A percentile compares a stretch with the other conserved stretches of the same genome.
phyloP scores from a whole-genome alignment of 164 flowering plant genomes.

The Liquidambar formosana region DNA sequence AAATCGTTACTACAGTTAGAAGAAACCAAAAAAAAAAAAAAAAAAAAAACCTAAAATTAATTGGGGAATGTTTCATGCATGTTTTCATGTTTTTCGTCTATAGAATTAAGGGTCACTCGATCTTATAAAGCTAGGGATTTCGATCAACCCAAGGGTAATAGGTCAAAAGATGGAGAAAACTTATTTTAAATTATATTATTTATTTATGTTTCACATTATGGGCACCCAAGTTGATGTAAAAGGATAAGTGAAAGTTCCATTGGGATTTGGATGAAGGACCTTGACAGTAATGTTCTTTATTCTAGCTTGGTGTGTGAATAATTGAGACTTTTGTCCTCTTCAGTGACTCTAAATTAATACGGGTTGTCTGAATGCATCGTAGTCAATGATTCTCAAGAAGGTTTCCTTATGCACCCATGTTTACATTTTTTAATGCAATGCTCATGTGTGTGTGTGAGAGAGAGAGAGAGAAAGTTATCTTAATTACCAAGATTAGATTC shows the following conservation, averaged over 20 bases:
- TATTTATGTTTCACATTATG: background rate
- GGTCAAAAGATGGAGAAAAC: slow-evolving; percentile 3
- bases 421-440: background rate
- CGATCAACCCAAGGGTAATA: background rate
- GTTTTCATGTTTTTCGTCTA: too few species aligned
- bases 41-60: background rate
- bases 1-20: background rate
- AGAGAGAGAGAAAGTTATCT: too few species aligned
- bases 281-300: slow-evolving; percentile 9
- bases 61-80: background rate
- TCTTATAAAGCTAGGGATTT: background rate
- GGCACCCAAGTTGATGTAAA: slow-evolving; percentile 6
- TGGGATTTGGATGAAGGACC: slow-evolving; percentile 27
- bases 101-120: too few species aligned
- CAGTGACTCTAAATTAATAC: slow-evolving; percentile 7
- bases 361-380: slow-evolving; percentile 10
- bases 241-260: slow-evolving; percentile 15
- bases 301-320: slow-evolving; percentile 16
- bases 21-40: background rate
- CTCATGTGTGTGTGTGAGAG: too few species aligned
- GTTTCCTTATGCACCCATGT: background rate
- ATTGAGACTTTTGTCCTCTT: slow-evolving; percentile 21
- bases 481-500: too few species aligned
- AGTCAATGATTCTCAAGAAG: slow-evolving; percentile 21
- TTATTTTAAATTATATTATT: background rate